Conservation (phyloP, 495 filamentous ascomycete genomes). For the Lophium mytilinum region DNA sequence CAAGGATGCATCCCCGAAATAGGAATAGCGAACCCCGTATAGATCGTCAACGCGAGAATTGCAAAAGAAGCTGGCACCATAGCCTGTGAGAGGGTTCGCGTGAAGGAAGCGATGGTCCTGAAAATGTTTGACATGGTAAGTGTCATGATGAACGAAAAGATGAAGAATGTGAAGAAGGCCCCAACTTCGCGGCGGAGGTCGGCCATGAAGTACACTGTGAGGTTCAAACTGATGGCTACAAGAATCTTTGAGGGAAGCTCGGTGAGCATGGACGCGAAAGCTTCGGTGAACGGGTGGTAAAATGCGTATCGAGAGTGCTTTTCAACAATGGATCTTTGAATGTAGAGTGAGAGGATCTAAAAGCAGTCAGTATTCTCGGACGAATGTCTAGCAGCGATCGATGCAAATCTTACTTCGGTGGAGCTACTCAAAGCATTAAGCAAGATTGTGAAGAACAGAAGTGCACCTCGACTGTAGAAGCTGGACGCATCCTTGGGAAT, state of each 20-base stretch:
- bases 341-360: slow-evolving; percentile 64
- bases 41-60: slow-evolving; percentile 69
- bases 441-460: slow-evolving; percentile 78
- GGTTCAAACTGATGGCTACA: slow-evolving; percentile 49
- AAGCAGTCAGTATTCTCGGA: background rate
- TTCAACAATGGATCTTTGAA: slow-evolving; percentile 83
- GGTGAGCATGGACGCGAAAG: slow-evolving; percentile 64
- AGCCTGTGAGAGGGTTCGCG: slow-evolving; percentile 3
- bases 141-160: slow-evolving; percentile 50
- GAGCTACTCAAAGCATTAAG: slow-evolving; percentile 71
- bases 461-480: slow-evolving; percentile 65
- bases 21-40: slow-evolving; percentile 82
- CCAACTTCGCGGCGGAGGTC: slow-evolving; percentile 61
- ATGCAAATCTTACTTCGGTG: slow-evolving; percentile 42
- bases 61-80: slow-evolving; percentile 33
- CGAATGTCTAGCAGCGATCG: background rate
- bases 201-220: slow-evolving; percentile 75
- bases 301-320: slow-evolving; percentile 79
- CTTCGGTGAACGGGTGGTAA: slow-evolving; percentile 82
- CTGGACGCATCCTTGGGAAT: slow-evolving; percentile 48
- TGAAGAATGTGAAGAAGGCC: slow-evolving; percentile 73
- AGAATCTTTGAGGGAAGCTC: slow-evolving; percentile 58
- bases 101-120: slow-evolving; percentile 51
- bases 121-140: slow-evolving; percentile 68
- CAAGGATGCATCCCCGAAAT: slow-evolving; percentile 55